phyloP scores from a whole-genome alignment of 352 stramenopile species.

The Elongisporangium prolatum region DNA sequence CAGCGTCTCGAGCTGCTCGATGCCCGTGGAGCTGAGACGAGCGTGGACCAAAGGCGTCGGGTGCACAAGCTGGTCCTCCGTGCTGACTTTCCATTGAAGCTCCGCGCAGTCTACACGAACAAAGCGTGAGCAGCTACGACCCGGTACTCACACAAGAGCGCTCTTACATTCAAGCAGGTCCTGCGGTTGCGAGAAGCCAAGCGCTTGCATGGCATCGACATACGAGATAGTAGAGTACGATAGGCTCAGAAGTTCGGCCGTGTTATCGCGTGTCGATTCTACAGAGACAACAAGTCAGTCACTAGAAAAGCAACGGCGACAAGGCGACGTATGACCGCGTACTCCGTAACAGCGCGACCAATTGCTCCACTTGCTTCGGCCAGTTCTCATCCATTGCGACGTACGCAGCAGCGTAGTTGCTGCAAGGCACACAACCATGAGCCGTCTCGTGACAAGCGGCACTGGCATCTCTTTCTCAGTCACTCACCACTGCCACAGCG shows the following conservation, averaged over 20 bases:
- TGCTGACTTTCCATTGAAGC: conserved; percentile 40
- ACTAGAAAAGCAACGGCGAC: not conserved
- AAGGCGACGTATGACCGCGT: conserved; percentile 5
- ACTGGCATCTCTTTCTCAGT: not conserved
- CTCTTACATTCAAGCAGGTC: conserved; percentile 41
- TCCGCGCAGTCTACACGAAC: conserved; percentile 34
- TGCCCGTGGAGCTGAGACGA: conserved; percentile 18
- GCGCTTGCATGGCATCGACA: conserved; percentile 28
- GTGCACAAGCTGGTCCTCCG: conserved; percentile 27
- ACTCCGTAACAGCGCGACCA: conserved; percentile 49
- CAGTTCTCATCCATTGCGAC: conserved; percentile 49
- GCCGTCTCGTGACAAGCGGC: not conserved
- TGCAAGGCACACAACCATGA: conserved; percentile 8
- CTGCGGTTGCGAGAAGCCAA: conserved; percentile 47
- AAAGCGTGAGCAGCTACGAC: conserved; percentile 2
- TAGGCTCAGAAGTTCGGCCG: conserved; percentile 46
- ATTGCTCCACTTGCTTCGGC: conserved; percentile 26
- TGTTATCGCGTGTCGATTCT: conserved; percentile 50
- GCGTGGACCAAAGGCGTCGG: conserved; percentile 34
- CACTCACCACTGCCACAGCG: conserved; percentile 49
- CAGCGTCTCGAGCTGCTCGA: conserved; percentile 62
- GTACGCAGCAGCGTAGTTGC: conserved; percentile 46
- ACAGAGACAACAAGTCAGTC: not conserved
- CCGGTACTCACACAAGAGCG: not conserved
- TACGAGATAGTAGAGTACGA: conserved; percentile 62